Evolutionary conservation across 2,329 filamentous ascomycete genomes (phyloP), one percentile per base, ranked within the genome.

Genomic region (Cladophialophora psammophila): DNA sequence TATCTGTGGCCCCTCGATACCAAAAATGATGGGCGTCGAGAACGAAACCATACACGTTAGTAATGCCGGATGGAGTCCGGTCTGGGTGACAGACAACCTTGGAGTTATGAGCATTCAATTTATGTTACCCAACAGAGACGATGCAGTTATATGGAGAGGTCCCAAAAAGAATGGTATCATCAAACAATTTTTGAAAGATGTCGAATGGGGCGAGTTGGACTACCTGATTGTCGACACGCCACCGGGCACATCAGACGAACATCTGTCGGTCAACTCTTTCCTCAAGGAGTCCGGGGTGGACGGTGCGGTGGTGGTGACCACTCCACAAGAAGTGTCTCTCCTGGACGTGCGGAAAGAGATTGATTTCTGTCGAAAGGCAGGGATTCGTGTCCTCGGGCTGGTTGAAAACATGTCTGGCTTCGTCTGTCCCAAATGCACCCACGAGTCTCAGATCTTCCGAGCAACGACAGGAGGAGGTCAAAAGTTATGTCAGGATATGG

Each of bases 361-460:
- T 66, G 94, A 99, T 76, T 99, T 99, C 76, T 99, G 96, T 80
- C 86, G 89, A 66, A 99, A 99, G 80, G 95, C 95, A 0, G 93
- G 92, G 3, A 98, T 99, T 72, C 86, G 85, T 56, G 88, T 99
- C 6, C 79, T 99, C 3, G 95, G 95, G 0, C 83, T 99, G 48
- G 95, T 97, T 15, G 95, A 99, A 83, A 99, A 99, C 76, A 99
- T 99, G 95, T 92, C 90, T 66, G 93, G 93, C 3, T 99, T 98
- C 74, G 94, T 99, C 61, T 99, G 95, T 76, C 94, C 94, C 9
- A 94, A 92, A 64, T 99, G 95, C 80, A 91, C 88, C 63, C 89
- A 93, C 63, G 84, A 88, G 74, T 86, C 84, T 74, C 88, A 96
- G 77, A 97, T 99, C 58, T 99, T 99, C 82, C 86, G 88, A 73